Base-by-base conservation (phyloP, 805 yeast species). In the Nakazawaea ambrosiae region DNA sequence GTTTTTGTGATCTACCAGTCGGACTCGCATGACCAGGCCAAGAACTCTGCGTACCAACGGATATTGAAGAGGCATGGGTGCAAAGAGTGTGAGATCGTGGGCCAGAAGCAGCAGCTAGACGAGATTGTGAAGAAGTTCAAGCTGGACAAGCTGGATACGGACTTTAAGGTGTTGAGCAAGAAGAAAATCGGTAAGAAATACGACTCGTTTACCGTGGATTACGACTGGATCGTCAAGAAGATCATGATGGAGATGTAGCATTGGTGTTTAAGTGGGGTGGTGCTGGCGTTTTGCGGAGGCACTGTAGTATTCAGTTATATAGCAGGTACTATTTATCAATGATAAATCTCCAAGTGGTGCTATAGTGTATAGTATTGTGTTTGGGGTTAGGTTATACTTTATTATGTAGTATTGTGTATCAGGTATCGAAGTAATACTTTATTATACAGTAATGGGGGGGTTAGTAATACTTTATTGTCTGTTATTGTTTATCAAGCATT, bases 211-310 rank as follows among this genome's bases (percentile, higher is more conserved):
- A 20, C 17, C 5, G 29, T 37, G 5, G 40, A 37, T 19, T 37
- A 37, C 20, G 40, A 37, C 27, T 37, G 40, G 40, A 20, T 37
- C 5, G 40, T 37, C 14, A 32, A 37, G 20, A 32, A 27, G 20
- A 37, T 37, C 24, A 37, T 37, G 35, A 25, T 22, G 10, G 24
- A 22, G 10, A 10, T 8, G 24, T 22, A 22, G 10, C 24, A 8
- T 8, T 10, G 10, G 10, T 22, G 24, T 22, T 8, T 22, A 22
- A 22, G 10, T n/a, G n/a, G n/a, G n/a, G n/a, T n/a, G n/a, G n/a
- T n/a, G n/a, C n/a, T n/a, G n/a, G n/a, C n/a, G n/a, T n/a, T n/a
- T n/a, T n/a, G n/a, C n/a, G n/a, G n/a, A n/a, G n/a, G n/a, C n/a
- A n/a, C n/a, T n/a, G n/a, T n/a, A n/a, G n/a, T n/a, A n/a, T n/a